Base-by-base conservation (phyloP, 768 basidiomycete genomes). In the Xerocomus brunneocitrinus region DNA sequence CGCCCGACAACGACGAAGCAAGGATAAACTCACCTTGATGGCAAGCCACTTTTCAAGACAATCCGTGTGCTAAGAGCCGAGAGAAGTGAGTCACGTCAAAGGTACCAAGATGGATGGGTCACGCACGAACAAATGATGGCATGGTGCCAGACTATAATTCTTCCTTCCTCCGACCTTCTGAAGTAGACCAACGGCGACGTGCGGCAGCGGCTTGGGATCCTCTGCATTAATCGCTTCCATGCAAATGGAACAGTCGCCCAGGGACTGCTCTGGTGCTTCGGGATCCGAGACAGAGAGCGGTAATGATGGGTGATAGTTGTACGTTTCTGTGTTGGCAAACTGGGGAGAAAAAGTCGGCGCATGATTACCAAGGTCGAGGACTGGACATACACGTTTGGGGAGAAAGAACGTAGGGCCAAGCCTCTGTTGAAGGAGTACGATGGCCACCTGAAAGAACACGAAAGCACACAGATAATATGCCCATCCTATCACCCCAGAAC, bases 241-340 rank as follows among this genome's bases (percentile, higher is more conserved):
- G 62, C 93, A 95, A 49, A 97, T 95, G 6, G 91, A 82, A 61
- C 93, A 97, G 64, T 95, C 91, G 7, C 89, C 91, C 14, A 91
- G 72, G 3, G 86, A 79, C 58, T 85, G 82, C 42, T 86, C 85
- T 2, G 85, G 84, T 2, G 87, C 78, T 66, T 93, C 91, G 0
- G 86, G 66, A 62, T 92, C 89, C 1, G 84, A 76, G 2, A 80
- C 58, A 19, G 63, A 57, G 13, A 57, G 51, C 0, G 89, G 86
- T 36, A 95, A 71, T 3, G 78, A 74, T 7, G 91, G 93, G 67
- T 95, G 93, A 62, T 95, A 97, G 65, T 95, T 81, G 71, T 95
- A 91, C 16, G 75, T 70, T 60, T 86, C 81, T 6, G 76, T 69
- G 19, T 75, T 73, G 3, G 79, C 74, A 56, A 81, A 86, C 89